phyloP scores from a whole-genome alignment of 805 yeast species.

The Kluyveromyces siamensis region DNA sequence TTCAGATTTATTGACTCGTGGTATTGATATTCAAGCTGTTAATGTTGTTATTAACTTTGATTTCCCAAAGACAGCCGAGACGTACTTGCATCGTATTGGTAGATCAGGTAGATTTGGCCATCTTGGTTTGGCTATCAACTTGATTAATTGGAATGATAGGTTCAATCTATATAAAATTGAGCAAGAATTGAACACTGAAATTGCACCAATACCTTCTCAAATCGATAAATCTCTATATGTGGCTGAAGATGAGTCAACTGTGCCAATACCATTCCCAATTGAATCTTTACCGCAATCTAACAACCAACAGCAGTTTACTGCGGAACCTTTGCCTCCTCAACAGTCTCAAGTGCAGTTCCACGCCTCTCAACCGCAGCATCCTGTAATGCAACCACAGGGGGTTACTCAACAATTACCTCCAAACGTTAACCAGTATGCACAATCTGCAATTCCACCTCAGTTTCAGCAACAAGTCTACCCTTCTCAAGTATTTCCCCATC shows the following conservation, averaged over 20 bases:
- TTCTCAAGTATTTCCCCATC: conserved; percentile 9
- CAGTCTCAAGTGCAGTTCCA: conserved; percentile 27
- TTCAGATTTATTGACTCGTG: conserved; percentile 92
- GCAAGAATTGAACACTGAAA: conserved; percentile 95
- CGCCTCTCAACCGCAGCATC: conserved; percentile 16
- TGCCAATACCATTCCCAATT: conserved; percentile 85
- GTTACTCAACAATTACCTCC: conserved; percentile 20
- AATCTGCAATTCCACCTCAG: conserved; percentile 15
- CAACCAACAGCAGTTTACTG: conserved; percentile 15
- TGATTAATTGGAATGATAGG: conserved; percentile 95
- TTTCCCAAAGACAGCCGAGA: conserved; percentile 96
- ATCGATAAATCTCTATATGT: conserved; percentile 87
- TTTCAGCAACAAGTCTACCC: conserved; percentile 28
- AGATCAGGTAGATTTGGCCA: conserved; percentile 99
- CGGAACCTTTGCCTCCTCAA: conserved; percentile 12
- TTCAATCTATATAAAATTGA: conserved; percentile 89
- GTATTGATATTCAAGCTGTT: conserved; percentile 98
- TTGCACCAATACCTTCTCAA: conserved; percentile 90
- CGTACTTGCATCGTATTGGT: conserved; percentile 96
- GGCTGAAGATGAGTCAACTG: conserved; percentile 60
- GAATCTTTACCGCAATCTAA: conserved; percentile 42
- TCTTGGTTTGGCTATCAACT: conserved; percentile 92
- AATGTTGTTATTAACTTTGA: conserved; percentile 97
- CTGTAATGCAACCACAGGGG: conserved; percentile 10
- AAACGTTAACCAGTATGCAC: conserved; percentile 24